A percentile compares a stretch with the other conserved stretches of the same genome.
Evolutionary conservation across 495 filamentous ascomycete species (phyloP).

Genomic region (Aspergillus kassunensis): DNA sequence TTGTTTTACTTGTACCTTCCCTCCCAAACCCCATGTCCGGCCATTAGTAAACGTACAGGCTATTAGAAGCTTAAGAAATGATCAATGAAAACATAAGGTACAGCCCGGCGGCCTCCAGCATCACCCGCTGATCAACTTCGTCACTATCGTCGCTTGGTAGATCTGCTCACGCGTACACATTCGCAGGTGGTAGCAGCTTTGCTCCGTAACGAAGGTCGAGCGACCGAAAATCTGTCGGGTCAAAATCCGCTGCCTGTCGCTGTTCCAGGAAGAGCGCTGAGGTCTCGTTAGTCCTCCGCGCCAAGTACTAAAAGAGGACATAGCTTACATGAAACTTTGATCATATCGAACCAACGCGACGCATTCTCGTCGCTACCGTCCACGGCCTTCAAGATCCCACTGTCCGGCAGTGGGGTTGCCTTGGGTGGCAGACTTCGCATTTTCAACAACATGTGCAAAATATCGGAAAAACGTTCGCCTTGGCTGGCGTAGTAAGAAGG

Average conservation of each 20-base stretch:
- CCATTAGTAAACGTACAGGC: slow-evolving; percentile 5
- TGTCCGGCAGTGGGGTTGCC: slow-evolving; percentile 45
- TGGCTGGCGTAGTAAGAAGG: slow-evolving; percentile 63
- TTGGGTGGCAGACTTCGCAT: slow-evolving; percentile 70
- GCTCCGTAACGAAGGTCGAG: slow-evolving; percentile 64
- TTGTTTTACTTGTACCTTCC: too few relatives aligned
- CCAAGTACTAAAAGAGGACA: slow-evolving; percentile 2
- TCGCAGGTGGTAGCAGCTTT: slow-evolving; percentile 45
- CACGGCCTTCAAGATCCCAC: slow-evolving; percentile 50
- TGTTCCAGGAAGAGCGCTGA: slow-evolving; percentile 42
- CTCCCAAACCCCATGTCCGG: background rate
- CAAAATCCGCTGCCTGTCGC: slow-evolving; percentile 48
- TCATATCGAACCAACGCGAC: slow-evolving; percentile 56
- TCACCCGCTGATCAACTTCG: background rate
- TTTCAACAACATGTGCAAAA: slow-evolving; percentile 68
- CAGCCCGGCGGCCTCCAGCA: background rate
- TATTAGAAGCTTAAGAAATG: background rate
- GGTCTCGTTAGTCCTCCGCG: background rate
- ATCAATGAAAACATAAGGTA: background rate
- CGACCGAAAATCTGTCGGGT: slow-evolving; percentile 60
- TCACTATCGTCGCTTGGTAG: background rate
- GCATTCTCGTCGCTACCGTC: slow-evolving; percentile 51
- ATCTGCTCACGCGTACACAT: slow-evolving; percentile 20
- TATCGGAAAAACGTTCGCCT: slow-evolving; percentile 66
- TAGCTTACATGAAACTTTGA: slow-evolving; percentile 56